Evolutionary conservation across 2,329 filamentous ascomycete species (phyloP).

Genomic region (Huntiella bhutanensis): DNA sequence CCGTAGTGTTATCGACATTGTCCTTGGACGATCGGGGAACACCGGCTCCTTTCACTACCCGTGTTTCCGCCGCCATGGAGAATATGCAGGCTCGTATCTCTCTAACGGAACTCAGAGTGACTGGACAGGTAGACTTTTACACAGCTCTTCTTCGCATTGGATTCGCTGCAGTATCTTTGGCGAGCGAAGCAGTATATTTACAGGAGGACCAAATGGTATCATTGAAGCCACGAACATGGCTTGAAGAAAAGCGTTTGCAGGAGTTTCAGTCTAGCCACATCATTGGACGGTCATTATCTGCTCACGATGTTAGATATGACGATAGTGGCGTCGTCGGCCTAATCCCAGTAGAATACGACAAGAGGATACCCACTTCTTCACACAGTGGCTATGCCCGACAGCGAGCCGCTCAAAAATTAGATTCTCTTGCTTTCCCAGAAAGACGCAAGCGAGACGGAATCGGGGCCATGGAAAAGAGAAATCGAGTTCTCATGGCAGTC

Average conservation of each 20-base stretch:
- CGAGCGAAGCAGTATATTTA: constrained; percentile 86
- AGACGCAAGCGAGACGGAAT: constrained; percentile 41
- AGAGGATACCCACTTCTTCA: constrained; percentile 18
- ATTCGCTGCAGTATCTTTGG: constrained; percentile 76
- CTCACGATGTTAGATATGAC: constrained; percentile 30
- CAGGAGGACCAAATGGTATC: constrained; percentile 70
- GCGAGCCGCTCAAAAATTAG: constrained; percentile 41
- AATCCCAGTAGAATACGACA: constrained; percentile 32
- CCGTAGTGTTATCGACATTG: constrained; percentile 52
- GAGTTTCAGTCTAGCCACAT: constrained; percentile 48
- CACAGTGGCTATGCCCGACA: constrained; percentile 48
- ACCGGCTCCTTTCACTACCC: not conserved
- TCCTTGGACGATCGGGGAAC: constrained; percentile 2
- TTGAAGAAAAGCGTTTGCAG: constrained; percentile 68
- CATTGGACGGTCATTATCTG: constrained; percentile 29
- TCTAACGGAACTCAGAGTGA: constrained; percentile 60
- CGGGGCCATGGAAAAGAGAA: constrained; percentile 59
- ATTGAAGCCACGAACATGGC: constrained; percentile 64
- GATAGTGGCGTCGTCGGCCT: constrained; percentile 34
- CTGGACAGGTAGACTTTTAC: constrained; percentile 87
- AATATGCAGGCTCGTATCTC: constrained; percentile 90
- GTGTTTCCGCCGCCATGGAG: constrained; percentile 41
- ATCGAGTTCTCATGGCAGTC: constrained; percentile 56
- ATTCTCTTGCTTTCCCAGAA: constrained; percentile 19
- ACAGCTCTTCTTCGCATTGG: constrained; percentile 72